Base-by-base conservation (phyloP, 2,329 filamentous ascomycete genomes). In the Aspergillus sp. region DNA sequence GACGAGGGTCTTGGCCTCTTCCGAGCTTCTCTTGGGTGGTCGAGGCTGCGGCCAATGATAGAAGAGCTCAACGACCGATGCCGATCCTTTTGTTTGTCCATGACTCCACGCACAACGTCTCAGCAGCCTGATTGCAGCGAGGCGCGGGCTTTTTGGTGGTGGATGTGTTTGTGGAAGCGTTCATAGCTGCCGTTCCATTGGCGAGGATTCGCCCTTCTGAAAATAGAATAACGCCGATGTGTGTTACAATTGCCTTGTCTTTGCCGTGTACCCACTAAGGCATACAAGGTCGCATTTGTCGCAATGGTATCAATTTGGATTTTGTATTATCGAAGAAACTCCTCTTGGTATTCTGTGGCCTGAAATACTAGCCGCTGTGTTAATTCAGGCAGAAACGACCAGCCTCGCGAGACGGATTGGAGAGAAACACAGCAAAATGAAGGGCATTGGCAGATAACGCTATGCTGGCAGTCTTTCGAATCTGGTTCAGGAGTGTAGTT, bases 1-100 rank as follows among this genome's bases (percentile, higher is more conserved):
- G 61, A 63, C 54, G 49, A 52, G 44, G 44, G 55, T 55, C 59
- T 61, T 61, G 57, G 57, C 59, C 43, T 37, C 39, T 41, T 27
- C 15, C 5, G 31, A 15, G 15, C 31, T 23, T 27, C 7, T 31
- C 31, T 43, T 39, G 45, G 23, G 24, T 49, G 44, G 48, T 48
- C 37, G 41, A 44, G 39, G 23, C 40, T 27, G 27, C 47, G 52
- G 37, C 61, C 59, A 63, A 63, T 61, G 35, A 39, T 21, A 17
- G 9, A 15, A 35, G 15, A 15, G n/a, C 11, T 21, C 23, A 43
- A 49, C 39, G 52, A 43, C 57, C 17, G 50, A 19, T 31, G 46
- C 17, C 48, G 50, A 52, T 56, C 47, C 4, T n/a, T 24, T 6
- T 24, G 27, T 19, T 45, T 45, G 41, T 44, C 15, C 33, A 52